Percentiles rank a stretch among this genome's conserved stretches.
Conservation (phyloP, 2,329 filamentous ascomycete species). For the Fusarium clavum region DNA sequence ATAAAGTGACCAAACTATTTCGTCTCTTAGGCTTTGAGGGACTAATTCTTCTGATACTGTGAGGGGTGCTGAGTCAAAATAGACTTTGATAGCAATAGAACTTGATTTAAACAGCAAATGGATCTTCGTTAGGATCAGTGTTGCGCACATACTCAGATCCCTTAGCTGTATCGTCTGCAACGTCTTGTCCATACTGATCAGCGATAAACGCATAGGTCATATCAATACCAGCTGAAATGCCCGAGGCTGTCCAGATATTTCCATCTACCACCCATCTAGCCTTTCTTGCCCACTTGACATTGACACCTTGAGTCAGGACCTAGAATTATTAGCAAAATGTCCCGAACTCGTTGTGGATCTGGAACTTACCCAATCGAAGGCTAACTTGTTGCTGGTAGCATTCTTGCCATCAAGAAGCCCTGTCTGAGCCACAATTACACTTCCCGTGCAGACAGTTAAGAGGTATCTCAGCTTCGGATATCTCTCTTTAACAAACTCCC, state of each 20-base stretch:
- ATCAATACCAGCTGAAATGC: constrained; percentile 61
- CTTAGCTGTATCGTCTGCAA: constrained; percentile 61
- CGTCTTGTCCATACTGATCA: constrained; percentile 61
- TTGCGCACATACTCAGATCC: constrained; percentile 69
- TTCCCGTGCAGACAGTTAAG: constrained; percentile 73
- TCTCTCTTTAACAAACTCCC: constrained; percentile 56
- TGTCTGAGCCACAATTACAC: constrained; percentile 63
- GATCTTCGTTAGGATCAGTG: constrained; percentile 62
- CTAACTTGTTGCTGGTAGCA: constrained; percentile 71
- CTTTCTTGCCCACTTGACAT: constrained; percentile 64
- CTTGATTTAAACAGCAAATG: constrained; percentile 57
- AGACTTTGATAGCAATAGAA: not conserved
- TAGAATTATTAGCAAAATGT: constrained; percentile 4
- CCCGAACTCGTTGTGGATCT: rapidly evolving
- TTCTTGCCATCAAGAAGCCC: constrained; percentile 66
- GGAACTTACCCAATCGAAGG: constrained; percentile 53
- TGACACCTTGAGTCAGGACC: constrained; percentile 55
- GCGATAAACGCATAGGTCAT: constrained; percentile 52
- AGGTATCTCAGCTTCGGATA: constrained; percentile 62
- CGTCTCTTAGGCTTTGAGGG: constrained; percentile 36
- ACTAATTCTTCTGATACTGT: constrained; percentile 49
- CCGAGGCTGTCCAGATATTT: constrained; percentile 71
- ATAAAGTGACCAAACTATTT: not conserved
- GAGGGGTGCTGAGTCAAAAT: constrained; percentile 52
- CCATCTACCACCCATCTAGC: constrained; percentile 72